Percentiles rank a stretch among this genome's conserved stretches.
Conservation (phyloP, 169 alveolate genomes). For the Pseudocohnilembus persalinus region DNA sequence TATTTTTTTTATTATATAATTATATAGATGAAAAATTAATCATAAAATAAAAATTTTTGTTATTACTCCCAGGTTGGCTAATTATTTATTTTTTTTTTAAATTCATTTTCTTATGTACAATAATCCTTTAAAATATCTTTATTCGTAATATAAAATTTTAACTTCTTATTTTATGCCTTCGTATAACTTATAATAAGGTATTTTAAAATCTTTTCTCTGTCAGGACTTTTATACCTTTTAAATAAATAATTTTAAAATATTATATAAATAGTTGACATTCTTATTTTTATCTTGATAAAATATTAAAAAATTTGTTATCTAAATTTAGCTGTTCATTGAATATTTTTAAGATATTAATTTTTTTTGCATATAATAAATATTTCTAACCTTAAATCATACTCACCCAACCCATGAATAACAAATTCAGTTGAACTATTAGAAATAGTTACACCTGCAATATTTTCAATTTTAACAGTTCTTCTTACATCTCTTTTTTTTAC, state of each 20-base stretch:
- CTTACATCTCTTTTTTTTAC: neutral
- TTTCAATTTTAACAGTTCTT: neutral
- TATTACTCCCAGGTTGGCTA: neutral
- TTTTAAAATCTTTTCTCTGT: neutral
- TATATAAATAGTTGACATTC: too few relatives aligned
- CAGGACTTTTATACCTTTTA: neutral
- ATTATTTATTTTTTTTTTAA: too few relatives aligned
- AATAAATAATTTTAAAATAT: too few relatives aligned
- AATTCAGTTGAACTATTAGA: neutral
- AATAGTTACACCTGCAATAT: neutral
- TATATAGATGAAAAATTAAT: neutral
- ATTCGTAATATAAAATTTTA: neutral
- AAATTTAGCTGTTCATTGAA: too few relatives aligned
- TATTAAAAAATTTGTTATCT: too few relatives aligned
- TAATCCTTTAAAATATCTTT: neutral
- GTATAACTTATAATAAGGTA: neutral
- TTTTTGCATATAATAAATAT: too few relatives aligned
- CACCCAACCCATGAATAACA: neutral
- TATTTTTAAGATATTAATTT: too few relatives aligned
- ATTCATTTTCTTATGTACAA: neutral
- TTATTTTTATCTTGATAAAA: too few relatives aligned
- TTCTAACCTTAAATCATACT: neutral
- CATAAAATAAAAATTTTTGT: too few relatives aligned
- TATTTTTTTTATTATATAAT: too few relatives aligned
- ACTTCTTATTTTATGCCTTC: neutral